Evolutionary conservation across 805 yeast species (phyloP).

Genomic region (Saccharomycodes ludwigii): DNA sequence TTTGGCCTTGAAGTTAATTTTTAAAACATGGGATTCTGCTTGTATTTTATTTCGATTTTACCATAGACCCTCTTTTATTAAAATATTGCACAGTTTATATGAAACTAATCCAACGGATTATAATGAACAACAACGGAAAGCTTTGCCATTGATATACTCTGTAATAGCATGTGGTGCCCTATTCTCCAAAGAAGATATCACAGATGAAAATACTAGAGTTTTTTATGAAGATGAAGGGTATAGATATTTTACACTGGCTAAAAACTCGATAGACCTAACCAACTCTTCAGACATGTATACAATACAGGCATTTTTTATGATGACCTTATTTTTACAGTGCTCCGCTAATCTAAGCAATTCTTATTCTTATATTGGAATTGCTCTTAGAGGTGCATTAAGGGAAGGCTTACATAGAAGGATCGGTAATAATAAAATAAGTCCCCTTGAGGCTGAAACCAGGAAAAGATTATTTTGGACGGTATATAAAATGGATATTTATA

Average conservation of each 20-base stretch:
- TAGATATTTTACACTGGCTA: conserved; percentile 67
- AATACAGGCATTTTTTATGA: conserved; percentile 77
- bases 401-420: conserved; percentile 74
- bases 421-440: conserved; percentile 46
- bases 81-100: conserved; percentile 64
- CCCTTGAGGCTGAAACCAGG: conserved; percentile 71
- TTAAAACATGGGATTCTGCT: conserved; percentile 74
- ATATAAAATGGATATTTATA: conserved; percentile 82
- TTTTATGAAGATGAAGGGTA: conserved; percentile 64
- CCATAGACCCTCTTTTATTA: conserved; percentile 70
- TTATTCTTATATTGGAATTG: conserved; percentile 82
- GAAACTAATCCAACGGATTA: conserved; percentile 60
- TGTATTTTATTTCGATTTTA: conserved; percentile 78
- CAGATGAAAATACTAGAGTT: conserved; percentile 19
- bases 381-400: conserved; percentile 66
- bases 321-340: conserved; percentile 76
- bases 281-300: conserved; percentile 71
- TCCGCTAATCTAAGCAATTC: conserved; percentile 80
- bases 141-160: conserved; percentile 70
- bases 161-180: conserved; percentile 85
- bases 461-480: conserved; percentile 84
- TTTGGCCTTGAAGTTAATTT: conserved; percentile 56
- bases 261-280: conserved; percentile 68
- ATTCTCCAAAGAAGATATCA: conserved; percentile 43
- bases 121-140: conserved; percentile 60